Percentiles rank a stretch among this genome's conserved stretches.
phyloP scores from a whole-genome alignment of 2,329 filamentous ascomycete species.

The Fusarium succisae region DNA sequence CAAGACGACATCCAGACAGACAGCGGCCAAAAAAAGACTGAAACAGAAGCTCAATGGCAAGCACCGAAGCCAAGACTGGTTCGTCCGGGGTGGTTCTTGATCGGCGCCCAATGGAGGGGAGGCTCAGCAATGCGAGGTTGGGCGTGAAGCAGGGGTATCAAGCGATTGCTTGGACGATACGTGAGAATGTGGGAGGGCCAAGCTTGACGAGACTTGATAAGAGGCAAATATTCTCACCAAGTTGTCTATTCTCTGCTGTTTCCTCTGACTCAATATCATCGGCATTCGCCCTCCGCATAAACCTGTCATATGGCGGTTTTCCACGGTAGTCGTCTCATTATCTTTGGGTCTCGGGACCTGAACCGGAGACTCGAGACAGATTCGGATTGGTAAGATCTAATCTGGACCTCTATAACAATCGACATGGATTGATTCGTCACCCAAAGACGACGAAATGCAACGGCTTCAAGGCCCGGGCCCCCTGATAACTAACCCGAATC shows the following conservation, averaged over 20 bases:
- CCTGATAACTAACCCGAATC: conserved; percentile 17
- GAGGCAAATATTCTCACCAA: background rate
- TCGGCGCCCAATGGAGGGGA: conserved; percentile 36
- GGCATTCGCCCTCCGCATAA: conserved; percentile 6
- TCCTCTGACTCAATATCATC: background rate
- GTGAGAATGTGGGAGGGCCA: conserved; percentile 4
- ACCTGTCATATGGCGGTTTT: conserved; percentile 20
- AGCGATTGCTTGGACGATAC: conserved; percentile 21
- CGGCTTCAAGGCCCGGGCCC: conserved; percentile 6
- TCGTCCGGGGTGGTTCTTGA: conserved; percentile 28
- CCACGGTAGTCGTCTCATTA: background rate
- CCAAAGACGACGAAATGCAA: background rate
- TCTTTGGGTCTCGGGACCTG: conserved; percentile 25
- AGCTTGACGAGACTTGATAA: conserved; percentile 15
- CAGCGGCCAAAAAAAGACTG: background rate
- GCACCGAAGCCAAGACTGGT: conserved; percentile 24
- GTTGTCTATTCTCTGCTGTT: background rate
- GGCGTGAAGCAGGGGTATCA: conserved; percentile 29
- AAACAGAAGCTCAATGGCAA: conserved; percentile 25
- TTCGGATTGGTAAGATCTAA: conserved; percentile 17
- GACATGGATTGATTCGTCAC: conserved; percentile 11
- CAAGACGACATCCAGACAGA: background rate
- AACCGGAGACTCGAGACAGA: conserved; percentile 19
- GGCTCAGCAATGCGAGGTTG: conserved; percentile 32
- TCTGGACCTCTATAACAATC: background rate